Base-by-base conservation (phyloP, 345 rosid species). In the Hevea brasiliensis region DNA sequence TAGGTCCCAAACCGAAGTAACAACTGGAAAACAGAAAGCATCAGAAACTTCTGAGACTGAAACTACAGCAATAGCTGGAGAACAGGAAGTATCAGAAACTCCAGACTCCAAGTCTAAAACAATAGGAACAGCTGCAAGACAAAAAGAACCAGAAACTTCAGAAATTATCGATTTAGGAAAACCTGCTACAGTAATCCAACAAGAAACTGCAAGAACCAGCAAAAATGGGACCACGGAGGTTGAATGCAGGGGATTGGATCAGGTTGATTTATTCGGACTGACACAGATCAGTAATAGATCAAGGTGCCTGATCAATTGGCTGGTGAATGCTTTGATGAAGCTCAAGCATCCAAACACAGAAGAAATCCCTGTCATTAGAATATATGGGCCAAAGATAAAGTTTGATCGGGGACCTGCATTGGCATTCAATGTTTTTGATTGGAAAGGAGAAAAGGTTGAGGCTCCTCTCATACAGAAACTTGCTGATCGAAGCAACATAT, bases 301-400 rank as follows among this genome's bases (percentile, higher is more conserved):
- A 76, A 88, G 98, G 80, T 94, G 89, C 80, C 86, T 94, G 75
- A 86, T 92, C 67, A 94, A 94, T 70, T 92, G 98, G 98, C 83
- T 94, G 44, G 97, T 90, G 58, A 88, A 76, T 73, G 96, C 98
- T 58, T 76, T 92, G 70, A 73, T 79, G 73, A 94, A 94, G 83
- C 96, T 94, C 57, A 85, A 85, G 76, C 98, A 92, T 78, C 90
- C 94, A 2, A 88, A 85, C 79, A 76, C 86, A 14, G 80, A 82
- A 57, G 86, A 82, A 40, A 72, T 75, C 55, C 76, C 79, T 11
- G 83, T 94, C 3, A 84, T 94, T 57, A 86, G 91, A 74, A 88
- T 94, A 71, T 92, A 92, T 18, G 98, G 97, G 54, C 97, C 97
- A 17, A 90, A 89, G 81, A 72, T 94, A 32, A 89, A 85, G 71